phyloP scores from a whole-genome alignment of 1,139 yeast genomes.

The Blastobotrys persicus region DNA sequence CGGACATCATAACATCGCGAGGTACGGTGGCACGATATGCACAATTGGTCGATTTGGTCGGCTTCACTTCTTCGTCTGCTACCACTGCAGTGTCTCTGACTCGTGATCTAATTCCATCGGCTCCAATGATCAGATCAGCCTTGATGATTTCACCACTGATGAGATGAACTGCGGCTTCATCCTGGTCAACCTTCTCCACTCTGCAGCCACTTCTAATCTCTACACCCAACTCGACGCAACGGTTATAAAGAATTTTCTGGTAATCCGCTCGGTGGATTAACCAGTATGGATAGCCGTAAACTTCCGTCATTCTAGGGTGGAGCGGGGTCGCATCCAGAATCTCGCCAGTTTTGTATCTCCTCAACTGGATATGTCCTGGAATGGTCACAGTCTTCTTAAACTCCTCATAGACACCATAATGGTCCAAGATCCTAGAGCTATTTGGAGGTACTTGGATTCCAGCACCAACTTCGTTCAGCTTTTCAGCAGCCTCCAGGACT shows the following conservation, averaged over 20 bases:
- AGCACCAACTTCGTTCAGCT: slow-evolving; percentile 45
- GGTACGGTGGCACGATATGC: not conserved
- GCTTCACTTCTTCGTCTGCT: slow-evolving; percentile 13
- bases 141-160: slow-evolving; percentile 28
- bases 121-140: slow-evolving; percentile 40
- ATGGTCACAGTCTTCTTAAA: slow-evolving; percentile 35
- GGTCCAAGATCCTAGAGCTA: slow-evolving; percentile 32
- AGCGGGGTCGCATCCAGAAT: slow-evolving; percentile 12
- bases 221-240: slow-evolving; percentile 39
- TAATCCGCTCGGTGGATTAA: slow-evolving; percentile 13
- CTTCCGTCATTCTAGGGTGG: not conserved
- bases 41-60: slow-evolving; percentile 1
- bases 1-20: not conserved
- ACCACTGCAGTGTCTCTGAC: not conserved
- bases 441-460: slow-evolving; percentile 43
- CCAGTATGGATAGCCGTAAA: not conserved
- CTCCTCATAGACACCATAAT: slow-evolving; percentile 33
- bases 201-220: slow-evolving; percentile 22
- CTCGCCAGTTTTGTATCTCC: slow-evolving; percentile 14
- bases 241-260: slow-evolving; percentile 26
- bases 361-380: slow-evolving; percentile 18
- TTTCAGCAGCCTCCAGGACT: slow-evolving; percentile 1
- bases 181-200: slow-evolving; percentile 13
- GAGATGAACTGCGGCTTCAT: slow-evolving; percentile 34
- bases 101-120: slow-evolving; percentile 34